Base-by-base conservation (phyloP, 2,329 filamentous ascomycete genomes). In the Exophiala aquamarina region DNA sequence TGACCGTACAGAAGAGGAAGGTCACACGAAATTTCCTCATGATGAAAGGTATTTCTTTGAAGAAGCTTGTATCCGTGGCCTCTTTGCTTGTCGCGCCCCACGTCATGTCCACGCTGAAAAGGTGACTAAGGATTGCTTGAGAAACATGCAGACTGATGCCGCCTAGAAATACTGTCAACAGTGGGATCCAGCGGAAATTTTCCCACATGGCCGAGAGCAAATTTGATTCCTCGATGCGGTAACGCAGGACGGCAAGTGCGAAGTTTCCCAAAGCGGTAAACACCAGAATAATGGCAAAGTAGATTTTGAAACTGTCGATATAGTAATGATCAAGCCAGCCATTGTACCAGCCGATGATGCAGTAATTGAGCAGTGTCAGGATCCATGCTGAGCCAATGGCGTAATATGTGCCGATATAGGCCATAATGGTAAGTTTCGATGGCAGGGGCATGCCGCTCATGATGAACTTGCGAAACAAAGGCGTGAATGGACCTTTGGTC, bases 11-110 rank as follows among this genome's bases (percentile, higher is more conserved):
- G 48, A 66, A 68, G n/a, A 65, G 20, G 54, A 70, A 70, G 3
- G 61, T 64, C 23, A 66, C 87, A 71, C 86, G 90, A 76, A 92
- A 92, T 66, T 81, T 83, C 69, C 83, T 85, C 41, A 92, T 65
- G 32, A 94, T 86, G 63, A 86, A 86, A 26, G 86, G 85, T 14
- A 91, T 80, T 64, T 93, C 89, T 50, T 88, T 86, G 70, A 91
- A 92, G 70, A 94, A 94, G 67, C 89, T 87, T 19, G 86, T 84
- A 61, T 86, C 83, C 60, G 64, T 48, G 59, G 66, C 49, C 53
- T 95, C 89, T 70, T 94, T 94, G 32, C 83, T 79, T 0, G 89
- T 94, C 1, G 88, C 83, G 41, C 88, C 88, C 89, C 89, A 93
- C 3, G 80, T 81, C 84, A 93, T 92, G 68, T 93, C 79, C 63